Conservation (phyloP, 2,329 filamentous ascomycete genomes). For the Venturia effusa region DNA sequence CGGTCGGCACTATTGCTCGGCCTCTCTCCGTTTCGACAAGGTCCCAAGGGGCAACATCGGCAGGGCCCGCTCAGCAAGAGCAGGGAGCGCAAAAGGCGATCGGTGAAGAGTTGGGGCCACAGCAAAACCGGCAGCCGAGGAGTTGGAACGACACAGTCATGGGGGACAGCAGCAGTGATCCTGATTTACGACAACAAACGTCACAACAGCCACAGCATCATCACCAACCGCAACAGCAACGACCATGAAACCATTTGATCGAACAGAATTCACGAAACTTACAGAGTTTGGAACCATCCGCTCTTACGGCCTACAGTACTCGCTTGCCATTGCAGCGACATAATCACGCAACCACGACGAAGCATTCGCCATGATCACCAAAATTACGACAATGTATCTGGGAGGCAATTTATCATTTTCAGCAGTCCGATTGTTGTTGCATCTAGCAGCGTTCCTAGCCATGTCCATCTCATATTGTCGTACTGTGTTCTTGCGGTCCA, state of each 20-base stretch:
- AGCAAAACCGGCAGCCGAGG: not conserved
- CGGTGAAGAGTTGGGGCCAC: not conserved
- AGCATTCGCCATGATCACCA: not conserved
- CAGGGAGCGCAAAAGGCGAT: not conserved
- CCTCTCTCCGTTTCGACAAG: conserved; percentile 6
- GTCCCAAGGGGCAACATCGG: not conserved
- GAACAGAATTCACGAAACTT: not conserved
- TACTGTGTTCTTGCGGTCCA: not conserved
- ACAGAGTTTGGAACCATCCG: not conserved
- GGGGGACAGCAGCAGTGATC: conserved; percentile 2
- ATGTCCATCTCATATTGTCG: not conserved
- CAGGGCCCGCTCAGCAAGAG: not conserved
- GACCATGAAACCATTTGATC: not conserved
- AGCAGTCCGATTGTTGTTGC: not conserved
- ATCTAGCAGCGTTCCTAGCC: not conserved
- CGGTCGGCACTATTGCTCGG: not conserved
- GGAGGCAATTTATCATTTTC: not conserved
- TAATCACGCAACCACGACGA: conserved; percentile 3
- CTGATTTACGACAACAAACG: not conserved
- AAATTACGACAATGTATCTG: not conserved
- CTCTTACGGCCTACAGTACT: not conserved
- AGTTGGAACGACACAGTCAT: conserved; percentile 10
- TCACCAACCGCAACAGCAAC: not conserved
- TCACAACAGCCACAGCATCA: not conserved
- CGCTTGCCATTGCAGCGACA: not conserved